These are phyloP conservation scores for Polytrichum commune DNA, from an alignment of 225 moss, liverwort and hornwort genomes.

Conservation along the genomic window DNA sequence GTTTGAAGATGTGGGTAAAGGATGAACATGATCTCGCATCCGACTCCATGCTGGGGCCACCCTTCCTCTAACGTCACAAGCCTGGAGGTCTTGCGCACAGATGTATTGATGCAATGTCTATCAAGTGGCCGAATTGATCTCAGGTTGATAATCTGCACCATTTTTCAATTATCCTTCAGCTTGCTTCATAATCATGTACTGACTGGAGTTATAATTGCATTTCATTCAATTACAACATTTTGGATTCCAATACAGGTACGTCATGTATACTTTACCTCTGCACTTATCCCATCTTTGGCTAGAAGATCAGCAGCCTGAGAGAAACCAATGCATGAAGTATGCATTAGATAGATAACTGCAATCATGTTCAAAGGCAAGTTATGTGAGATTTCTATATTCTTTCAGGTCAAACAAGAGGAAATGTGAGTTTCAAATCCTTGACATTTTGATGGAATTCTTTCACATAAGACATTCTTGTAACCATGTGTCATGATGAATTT, in stretches of 20 bases:
- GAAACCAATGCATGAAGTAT: too few relatives aligned
- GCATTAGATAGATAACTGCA: too few relatives aligned
- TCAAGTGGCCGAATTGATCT: constrained; percentile 60
- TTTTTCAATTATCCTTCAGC: too few relatives aligned
- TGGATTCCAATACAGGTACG: neutral
- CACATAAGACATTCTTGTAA: too few relatives aligned
- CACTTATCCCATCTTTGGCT: constrained; percentile 65
- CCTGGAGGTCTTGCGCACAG: constrained; percentile 13
- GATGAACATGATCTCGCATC: too few relatives aligned
- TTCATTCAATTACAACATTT: neutral
- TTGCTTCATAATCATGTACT: neutral
- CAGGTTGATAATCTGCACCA: constrained; percentile 50
- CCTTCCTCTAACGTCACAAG: constrained; percentile 70
- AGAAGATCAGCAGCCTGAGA: constrained; percentile 45
- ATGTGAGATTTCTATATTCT: too few relatives aligned
- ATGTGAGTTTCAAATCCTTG: too few relatives aligned
- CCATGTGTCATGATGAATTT: too few relatives aligned
- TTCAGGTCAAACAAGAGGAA: too few relatives aligned
- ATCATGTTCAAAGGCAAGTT: too few relatives aligned
- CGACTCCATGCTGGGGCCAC: constrained; percentile 60
- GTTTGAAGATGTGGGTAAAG: too few relatives aligned
- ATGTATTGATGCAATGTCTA: constrained; percentile 51
- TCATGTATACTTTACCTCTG: constrained; percentile 27
- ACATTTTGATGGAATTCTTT: too few relatives aligned
- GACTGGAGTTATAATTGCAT: neutral